phyloP scores from a whole-genome alignment of 129 eudicot genomes.

The Lonicera japonica region DNA sequence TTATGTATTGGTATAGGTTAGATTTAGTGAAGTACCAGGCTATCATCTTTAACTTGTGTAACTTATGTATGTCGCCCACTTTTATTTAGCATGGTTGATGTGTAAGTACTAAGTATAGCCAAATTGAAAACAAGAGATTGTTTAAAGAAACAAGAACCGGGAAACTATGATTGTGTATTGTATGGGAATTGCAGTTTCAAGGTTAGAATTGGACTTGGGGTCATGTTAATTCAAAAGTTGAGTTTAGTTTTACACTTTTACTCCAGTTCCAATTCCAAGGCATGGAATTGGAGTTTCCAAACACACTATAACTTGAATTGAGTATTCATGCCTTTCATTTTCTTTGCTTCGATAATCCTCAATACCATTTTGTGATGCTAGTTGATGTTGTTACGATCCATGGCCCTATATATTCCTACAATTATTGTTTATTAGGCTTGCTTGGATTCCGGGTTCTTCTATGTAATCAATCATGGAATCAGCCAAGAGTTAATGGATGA shows the following conservation, averaged over 20 bases:
- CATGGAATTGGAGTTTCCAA: neutral
- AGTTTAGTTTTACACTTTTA: no score
- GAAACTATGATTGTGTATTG: neutral
- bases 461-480: conserved; percentile 85
- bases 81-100: no score
- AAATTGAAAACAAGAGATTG: no score
- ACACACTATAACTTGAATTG: neutral
- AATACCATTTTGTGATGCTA: neutral
- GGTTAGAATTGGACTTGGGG: no score
- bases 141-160: no score
- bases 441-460: conserved; percentile 87
- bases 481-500: conserved; percentile 78
- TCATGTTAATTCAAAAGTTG: neutral
- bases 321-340: neutral
- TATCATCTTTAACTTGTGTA: no score
- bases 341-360: neutral
- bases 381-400: neutral
- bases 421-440: conserved; percentile 48
- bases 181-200: no score
- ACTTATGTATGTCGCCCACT: no score
- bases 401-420: conserved; percentile 1
- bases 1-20: no score
- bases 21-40: no score
- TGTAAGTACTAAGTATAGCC: no score
- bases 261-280: no score